Base-by-base conservation (phyloP, 2,329 filamentous ascomycete species). In the Bipolaris bicolor region DNA sequence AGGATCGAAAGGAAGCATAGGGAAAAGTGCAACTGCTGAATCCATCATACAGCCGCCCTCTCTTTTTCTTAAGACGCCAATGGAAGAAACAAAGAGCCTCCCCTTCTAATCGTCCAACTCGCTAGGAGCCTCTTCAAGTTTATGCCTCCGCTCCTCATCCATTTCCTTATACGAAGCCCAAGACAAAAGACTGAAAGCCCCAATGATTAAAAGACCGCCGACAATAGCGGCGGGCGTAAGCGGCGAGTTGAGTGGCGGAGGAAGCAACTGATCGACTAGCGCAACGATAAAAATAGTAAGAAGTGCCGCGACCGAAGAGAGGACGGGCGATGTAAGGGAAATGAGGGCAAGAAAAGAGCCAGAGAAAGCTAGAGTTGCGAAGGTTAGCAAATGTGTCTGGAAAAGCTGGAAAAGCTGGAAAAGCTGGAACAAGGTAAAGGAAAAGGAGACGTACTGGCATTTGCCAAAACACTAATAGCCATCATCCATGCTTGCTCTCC, bases 201-300 rank as follows among this genome's bases (percentile, higher is more conserved):
- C 83, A 56, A 97, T 90, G 69, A 99, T 99, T 68, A 98, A 82
- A 26, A 90, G 71, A 0, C 95, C 94, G n/a, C 95, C 95, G 0
- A 86, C 70, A 11, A 98, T 82, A 3, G 94, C 90, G 0, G 92
- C 90, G 3, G 83, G 79, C 49, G 88, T 90, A 18, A 97, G 81
- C 0, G 90, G 86, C 66, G 89, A 83, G 48, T 94, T 91, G n/a
- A 83, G 71, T 2, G 81, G 81, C 4, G 79, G 79, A 0, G 91
- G 96, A 41, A 93, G 82, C 55, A 93, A 74, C 87, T 95, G 96
- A 77, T 99, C 95, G 53, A 91, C 91, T 29, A 98, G 81, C 0
- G 94, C 95, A 6, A 99, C 95, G 59, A 98, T 86, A 82, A 99
- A 98, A 65, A 99, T 99, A 20, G 95, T 99, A 45, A 99, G 82